phyloP scores from a whole-genome alignment of 179 eudicot species.

The Beta lomatogona region DNA sequence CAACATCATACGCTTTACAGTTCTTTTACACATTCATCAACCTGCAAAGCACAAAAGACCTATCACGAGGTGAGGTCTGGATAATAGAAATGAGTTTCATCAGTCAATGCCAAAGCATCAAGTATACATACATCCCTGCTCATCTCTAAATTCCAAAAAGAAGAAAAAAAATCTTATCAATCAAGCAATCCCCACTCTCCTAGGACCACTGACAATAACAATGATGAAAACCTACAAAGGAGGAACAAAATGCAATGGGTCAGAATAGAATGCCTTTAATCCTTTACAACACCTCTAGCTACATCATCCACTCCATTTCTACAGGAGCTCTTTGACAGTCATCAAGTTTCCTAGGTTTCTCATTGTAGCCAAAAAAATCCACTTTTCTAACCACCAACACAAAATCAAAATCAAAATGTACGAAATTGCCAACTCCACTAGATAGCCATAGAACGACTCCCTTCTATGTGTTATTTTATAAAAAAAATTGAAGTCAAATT shows the following conservation, averaged over 20 bases:
- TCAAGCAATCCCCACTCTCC: neutral
- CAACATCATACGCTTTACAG: constrained; percentile 16
- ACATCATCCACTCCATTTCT: neutral
- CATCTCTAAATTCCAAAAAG: neutral
- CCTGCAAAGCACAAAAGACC: neutral
- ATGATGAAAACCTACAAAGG: neutral
- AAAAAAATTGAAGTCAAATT: neutral
- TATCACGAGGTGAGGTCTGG: neutral
- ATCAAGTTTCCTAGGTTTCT: neutral
- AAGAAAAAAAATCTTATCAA: neutral
- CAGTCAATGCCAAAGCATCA: neutral
- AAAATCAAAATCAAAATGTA: neutral
- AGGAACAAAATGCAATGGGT: neutral
- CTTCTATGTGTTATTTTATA: neutral
- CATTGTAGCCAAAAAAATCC: neutral
- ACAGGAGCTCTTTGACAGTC: neutral
- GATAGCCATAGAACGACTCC: neutral
- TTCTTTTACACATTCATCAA: neutral
- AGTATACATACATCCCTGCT: neutral
- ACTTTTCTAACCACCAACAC: neutral
- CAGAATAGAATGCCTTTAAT: neutral
- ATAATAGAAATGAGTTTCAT: neutral
- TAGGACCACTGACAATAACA: neutral
- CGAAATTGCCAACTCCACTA: neutral
- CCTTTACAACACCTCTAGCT: neutral